Evolutionary conservation across 2,329 filamentous ascomycete genomes (phyloP).

Genomic region (Hypoxylon sp.): DNA sequence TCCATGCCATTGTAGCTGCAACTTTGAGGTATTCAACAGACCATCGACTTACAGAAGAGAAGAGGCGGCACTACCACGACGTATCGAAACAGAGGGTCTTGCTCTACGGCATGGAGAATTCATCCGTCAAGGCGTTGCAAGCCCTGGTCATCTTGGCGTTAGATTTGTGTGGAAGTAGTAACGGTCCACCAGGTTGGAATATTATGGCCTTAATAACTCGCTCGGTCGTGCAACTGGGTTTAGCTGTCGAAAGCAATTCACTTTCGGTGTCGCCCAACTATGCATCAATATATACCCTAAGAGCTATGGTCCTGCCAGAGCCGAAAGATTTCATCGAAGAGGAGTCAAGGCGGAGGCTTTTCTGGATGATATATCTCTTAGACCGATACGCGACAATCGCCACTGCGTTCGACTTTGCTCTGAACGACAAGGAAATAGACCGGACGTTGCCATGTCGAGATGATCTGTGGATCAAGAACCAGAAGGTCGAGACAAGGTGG

Average conservation of each 20-base stretch:
- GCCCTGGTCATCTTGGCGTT: constrained; percentile 89
- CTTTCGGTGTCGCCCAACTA: constrained; percentile 83
- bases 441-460: constrained; percentile 88
- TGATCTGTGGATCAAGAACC: constrained; percentile 86
- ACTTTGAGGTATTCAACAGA: constrained; percentile 89
- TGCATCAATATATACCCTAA: constrained; percentile 89
- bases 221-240: constrained; percentile 87
- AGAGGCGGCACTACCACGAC: constrained; percentile 81
- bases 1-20: constrained; percentile 91
- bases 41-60: constrained; percentile 78
- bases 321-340: constrained; percentile 90
- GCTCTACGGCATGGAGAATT: constrained; percentile 89
- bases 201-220: constrained; percentile 89
- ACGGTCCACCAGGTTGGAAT: constrained; percentile 94
- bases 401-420: constrained; percentile 91
- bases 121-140: constrained; percentile 88
- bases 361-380: constrained; percentile 95
- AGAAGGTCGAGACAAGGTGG: constrained; percentile 87
- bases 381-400: constrained; percentile 92
- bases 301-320: constrained; percentile 87
- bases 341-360: constrained; percentile 84
- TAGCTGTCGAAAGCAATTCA: constrained; percentile 87
- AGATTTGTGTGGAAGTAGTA: constrained; percentile 87
- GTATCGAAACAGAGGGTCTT: constrained; percentile 88
- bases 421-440: constrained; percentile 92